A percentile compares a stretch with the other conserved stretches of the same genome.
Evolutionary conservation across 2,329 filamentous ascomycete genomes (phyloP).

Genomic region (Colletotrichum tabaci): DNA sequence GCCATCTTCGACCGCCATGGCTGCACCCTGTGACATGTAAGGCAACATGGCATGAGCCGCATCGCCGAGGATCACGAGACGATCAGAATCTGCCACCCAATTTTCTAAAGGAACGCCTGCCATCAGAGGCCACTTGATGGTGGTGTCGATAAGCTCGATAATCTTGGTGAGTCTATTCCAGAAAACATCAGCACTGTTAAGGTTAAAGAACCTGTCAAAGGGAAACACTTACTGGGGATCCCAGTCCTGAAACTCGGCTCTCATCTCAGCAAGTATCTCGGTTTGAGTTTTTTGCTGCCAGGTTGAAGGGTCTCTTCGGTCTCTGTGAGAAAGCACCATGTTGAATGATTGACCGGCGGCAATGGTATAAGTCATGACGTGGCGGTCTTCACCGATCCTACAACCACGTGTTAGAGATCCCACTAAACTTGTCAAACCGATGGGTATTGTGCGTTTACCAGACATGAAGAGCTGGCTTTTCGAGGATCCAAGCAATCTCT

Average conservation of each 20-base stretch:
- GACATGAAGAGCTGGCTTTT: slow-evolving; percentile 56
- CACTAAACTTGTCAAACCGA: not conserved
- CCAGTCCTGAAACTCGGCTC: slow-evolving; percentile 51
- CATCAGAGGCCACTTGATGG: slow-evolving; percentile 53
- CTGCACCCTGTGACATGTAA: slow-evolving; percentile 70
- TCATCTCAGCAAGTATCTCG: slow-evolving; percentile 51
- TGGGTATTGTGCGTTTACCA: slow-evolving; percentile 48
- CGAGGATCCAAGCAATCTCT: slow-evolving; percentile 56
- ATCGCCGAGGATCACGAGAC: slow-evolving; percentile 74
- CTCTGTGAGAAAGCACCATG: slow-evolving; percentile 61
- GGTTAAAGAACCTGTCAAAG: not conserved
- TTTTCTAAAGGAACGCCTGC: slow-evolving; percentile 46
- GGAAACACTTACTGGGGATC: slow-evolving; percentile 48
- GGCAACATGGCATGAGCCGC: slow-evolving; percentile 76
- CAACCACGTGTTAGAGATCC: not conserved
- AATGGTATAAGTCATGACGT: slow-evolving; percentile 63
- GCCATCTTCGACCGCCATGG: slow-evolving; percentile 74
- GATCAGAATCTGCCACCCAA: slow-evolving; percentile 70
- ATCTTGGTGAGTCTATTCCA: slow-evolving; percentile 51
- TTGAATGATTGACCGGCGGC: slow-evolving; percentile 59
- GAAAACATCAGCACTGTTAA: not conserved
- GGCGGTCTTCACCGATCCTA: slow-evolving; percentile 58
- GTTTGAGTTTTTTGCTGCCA: slow-evolving; percentile 46
- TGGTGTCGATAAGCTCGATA: slow-evolving; percentile 52
- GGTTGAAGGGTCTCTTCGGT: slow-evolving; percentile 51